phyloP scores from a whole-genome alignment of 1,284 basidiomycete species.

The Sporisorium exsertum region DNA sequence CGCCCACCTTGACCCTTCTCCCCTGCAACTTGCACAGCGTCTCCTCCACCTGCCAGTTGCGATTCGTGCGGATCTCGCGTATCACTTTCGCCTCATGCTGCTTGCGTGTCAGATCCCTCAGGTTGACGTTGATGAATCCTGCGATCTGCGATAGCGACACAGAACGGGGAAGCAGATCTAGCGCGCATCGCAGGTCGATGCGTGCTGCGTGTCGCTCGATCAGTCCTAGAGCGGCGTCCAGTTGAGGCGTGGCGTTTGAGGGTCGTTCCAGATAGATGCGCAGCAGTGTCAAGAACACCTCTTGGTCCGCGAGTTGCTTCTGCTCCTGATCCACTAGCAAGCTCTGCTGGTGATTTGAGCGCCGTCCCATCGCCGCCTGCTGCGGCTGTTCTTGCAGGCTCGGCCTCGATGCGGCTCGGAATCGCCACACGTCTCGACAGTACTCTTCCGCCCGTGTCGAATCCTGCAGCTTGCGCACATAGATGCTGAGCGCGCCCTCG shows the following conservation, averaged over 20 bases:
- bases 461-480: constrained; percentile 86
- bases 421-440: constrained; percentile 56
- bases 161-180: constrained; percentile 87
- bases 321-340: constrained; percentile 39
- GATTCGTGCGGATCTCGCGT: constrained; percentile 77
- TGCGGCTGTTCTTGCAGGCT: constrained; percentile 3
- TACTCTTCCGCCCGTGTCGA: constrained; percentile 84
- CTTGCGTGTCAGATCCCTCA: constrained; percentile 43
- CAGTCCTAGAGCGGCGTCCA: constrained; percentile 80
- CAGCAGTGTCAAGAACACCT: constrained; percentile 85
- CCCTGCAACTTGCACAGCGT: constrained; percentile 81
- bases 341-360: constrained; percentile 42
- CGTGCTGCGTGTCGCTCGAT: constrained; percentile 84
- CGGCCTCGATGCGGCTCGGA: constrained; percentile 4
- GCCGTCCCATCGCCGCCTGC: background rate
- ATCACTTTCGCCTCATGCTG: constrained; percentile 71
- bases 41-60: constrained; percentile 80
- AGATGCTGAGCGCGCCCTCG: constrained; percentile 90
- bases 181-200: constrained; percentile 81
- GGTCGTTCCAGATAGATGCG: constrained; percentile 80
- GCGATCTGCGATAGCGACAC: constrained; percentile 83
- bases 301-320: constrained; percentile 36
- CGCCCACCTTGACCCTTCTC: constrained; percentile 87
- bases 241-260: constrained; percentile 61
- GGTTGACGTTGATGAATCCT: constrained; percentile 73